Percentiles rank a stretch among this genome's conserved stretches.
Conservation (phyloP, 352 stramenopile genomes). For the Globisporangium uncinulatum region DNA sequence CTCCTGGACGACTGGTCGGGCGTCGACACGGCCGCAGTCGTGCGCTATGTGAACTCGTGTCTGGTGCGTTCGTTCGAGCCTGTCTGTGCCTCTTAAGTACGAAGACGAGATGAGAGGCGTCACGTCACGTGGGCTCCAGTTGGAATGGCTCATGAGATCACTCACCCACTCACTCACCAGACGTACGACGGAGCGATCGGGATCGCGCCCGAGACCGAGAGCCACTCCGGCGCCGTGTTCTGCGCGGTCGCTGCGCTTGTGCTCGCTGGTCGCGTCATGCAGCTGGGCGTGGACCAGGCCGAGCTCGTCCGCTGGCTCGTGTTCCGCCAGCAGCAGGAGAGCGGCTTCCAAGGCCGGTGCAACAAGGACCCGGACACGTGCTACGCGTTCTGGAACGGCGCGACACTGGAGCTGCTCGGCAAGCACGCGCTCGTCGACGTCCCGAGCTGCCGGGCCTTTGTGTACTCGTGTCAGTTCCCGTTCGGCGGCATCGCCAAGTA, state of each 20-base stretch:
- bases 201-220: conserved; percentile 54
- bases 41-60: conserved; percentile 81
- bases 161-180: conserved; percentile 16
- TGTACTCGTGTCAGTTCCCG: conserved; percentile 78
- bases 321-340: conserved; percentile 79
- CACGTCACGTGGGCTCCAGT: too few relatives aligned
- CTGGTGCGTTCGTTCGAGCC: conserved; percentile 33
- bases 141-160: neutral
- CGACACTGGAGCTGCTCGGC: conserved; percentile 76
- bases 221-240: conserved; percentile 69
- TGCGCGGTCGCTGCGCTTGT: conserved; percentile 70
- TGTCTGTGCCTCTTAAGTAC: neutral
- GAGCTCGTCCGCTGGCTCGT: conserved; percentile 80
- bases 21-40: conserved; percentile 52
- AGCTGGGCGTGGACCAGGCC: conserved; percentile 57
- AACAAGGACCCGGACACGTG: conserved; percentile 90
- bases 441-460: conserved; percentile 59
- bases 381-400: conserved; percentile 92
- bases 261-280: conserved; percentile 58
- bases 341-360: conserved; percentile 85
- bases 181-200: conserved; percentile 82
- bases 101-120: too few relatives aligned
- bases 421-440: conserved; percentile 77
- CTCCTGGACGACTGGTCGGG: conserved; percentile 85
- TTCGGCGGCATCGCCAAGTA: conserved; percentile 87